Percentiles rank a stretch among this genome's conserved stretches.
Evolutionary conservation across 768 basidiomycete species (phyloP).

Genomic region (Saitozyma sp.): DNA sequence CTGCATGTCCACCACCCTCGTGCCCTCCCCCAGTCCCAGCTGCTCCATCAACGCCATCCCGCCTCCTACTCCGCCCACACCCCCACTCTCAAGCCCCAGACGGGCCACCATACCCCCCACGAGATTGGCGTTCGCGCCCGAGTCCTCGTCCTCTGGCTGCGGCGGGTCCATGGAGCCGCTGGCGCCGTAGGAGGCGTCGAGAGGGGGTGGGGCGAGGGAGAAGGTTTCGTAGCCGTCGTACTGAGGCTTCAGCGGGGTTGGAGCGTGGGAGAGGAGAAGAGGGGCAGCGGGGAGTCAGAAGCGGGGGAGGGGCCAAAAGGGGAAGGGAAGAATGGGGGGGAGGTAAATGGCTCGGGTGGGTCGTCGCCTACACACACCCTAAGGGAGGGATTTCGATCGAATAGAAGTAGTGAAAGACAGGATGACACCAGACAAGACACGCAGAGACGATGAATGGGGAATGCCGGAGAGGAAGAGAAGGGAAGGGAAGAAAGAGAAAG

Average conservation of each 20-base stretch:
- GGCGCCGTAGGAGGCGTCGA: slow-evolving; percentile 39
- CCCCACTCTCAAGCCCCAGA: slow-evolving; percentile 32
- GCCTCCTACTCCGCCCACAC: slow-evolving; percentile 21
- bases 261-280: background rate
- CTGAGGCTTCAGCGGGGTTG: slow-evolving; percentile 10
- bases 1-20: slow-evolving; percentile 48
- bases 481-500: too few relatives aligned
- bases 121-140: slow-evolving; percentile 15
- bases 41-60: slow-evolving; percentile 44
- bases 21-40: slow-evolving; percentile 50
- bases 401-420: too few relatives aligned
- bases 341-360: too few relatives aligned
- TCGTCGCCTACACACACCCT: too few relatives aligned
- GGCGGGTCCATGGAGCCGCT: slow-evolving; percentile 50
- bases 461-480: too few relatives aligned
- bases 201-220: slow-evolving; percentile 44
- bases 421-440: too few relatives aligned
- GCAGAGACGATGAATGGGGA: too few relatives aligned
- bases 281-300: background rate
- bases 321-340: too few relatives aligned
- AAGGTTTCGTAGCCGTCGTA: slow-evolving; percentile 53
- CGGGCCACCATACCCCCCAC: slow-evolving; percentile 39
- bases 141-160: slow-evolving; percentile 36
- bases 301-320: too few relatives aligned
- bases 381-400: too few relatives aligned